These are phyloP conservation scores for Kwoniella dendrophila DNA, from an alignment of 768 basidiomycete species.

Conservation along the genomic window DNA sequence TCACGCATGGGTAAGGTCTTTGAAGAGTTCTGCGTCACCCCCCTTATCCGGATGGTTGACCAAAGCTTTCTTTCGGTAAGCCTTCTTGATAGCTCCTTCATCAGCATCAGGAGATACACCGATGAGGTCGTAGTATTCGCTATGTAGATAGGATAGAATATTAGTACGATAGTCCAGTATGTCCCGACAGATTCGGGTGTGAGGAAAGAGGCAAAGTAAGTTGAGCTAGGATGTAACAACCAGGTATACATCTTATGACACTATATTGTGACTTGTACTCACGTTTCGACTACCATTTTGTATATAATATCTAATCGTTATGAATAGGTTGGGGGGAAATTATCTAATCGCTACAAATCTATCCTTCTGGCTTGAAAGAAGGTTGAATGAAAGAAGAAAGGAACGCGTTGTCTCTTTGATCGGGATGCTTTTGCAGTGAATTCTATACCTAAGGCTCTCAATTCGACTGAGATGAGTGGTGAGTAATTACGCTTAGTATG, in stretches of 20 bases:
- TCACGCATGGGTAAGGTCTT: constrained; percentile 69
- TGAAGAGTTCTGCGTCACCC: constrained; percentile 94
- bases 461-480: constrained; percentile 12
- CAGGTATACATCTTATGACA: no score
- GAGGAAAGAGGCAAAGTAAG: neutral
- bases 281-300: constrained; percentile 52
- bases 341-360: constrained; percentile 23
- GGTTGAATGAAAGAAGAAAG: neutral
- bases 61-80: constrained; percentile 74
- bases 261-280: constrained; percentile 27
- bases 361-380: neutral
- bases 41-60: constrained; percentile 59
- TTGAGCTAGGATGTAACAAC: no score
- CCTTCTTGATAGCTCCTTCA: constrained; percentile 80
- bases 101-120: constrained; percentile 77
- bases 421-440: neutral
- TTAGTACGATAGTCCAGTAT: constrained; percentile 1
- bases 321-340: neutral
- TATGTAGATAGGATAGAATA: no score
- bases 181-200: neutral
- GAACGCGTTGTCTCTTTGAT: neutral
- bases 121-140: constrained; percentile 69
- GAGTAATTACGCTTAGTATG: constrained; percentile 18
- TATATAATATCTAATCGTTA: neutral
- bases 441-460: neutral